Evolutionary conservation across 2,329 filamentous ascomycete genomes (phyloP).

Genomic region (Colletotrichum higginsianum): DNA sequence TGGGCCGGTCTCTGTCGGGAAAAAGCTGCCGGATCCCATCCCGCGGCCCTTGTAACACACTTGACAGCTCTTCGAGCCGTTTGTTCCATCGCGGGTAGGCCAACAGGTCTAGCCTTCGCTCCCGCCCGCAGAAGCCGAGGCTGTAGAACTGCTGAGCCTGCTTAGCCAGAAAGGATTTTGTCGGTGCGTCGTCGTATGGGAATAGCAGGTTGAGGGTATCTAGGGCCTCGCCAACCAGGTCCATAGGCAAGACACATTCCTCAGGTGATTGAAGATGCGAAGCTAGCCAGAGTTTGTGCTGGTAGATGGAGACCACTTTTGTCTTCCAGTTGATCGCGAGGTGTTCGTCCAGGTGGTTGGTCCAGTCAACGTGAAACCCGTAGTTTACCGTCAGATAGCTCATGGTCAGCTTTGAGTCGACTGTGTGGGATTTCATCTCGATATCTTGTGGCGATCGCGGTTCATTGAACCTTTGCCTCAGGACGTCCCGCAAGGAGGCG

Average conservation of each 20-base stretch:
- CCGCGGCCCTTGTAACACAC: neutral
- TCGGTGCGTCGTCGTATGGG: neutral
- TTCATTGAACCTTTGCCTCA: neutral
- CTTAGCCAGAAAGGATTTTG: neutral
- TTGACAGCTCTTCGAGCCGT: constrained; percentile 2
- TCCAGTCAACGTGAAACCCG: constrained; percentile 1
- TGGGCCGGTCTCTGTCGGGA: neutral
- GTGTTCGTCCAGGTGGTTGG: neutral
- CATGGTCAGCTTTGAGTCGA: neutral
- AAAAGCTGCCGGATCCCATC: constrained; percentile 4
- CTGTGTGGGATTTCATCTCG: neutral
- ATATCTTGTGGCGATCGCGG: neutral
- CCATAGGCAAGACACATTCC: neutral
- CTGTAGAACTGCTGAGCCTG: neutral
- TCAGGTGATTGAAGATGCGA: neutral
- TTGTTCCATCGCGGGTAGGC: constrained; percentile 2
- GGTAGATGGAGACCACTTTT: neutral
- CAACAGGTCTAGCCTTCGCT: neutral
- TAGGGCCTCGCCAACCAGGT: neutral
- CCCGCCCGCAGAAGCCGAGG: neutral
- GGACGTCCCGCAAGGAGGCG: neutral
- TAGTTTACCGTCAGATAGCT: neutral
- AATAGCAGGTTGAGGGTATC: constrained; percentile 18
- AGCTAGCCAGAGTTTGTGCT: constrained; percentile 23
- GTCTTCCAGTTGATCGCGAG: neutral